Evolutionary conservation across 2,329 filamentous ascomycete genomes (phyloP).

Genomic region (Mollisiaceae sp.): DNA sequence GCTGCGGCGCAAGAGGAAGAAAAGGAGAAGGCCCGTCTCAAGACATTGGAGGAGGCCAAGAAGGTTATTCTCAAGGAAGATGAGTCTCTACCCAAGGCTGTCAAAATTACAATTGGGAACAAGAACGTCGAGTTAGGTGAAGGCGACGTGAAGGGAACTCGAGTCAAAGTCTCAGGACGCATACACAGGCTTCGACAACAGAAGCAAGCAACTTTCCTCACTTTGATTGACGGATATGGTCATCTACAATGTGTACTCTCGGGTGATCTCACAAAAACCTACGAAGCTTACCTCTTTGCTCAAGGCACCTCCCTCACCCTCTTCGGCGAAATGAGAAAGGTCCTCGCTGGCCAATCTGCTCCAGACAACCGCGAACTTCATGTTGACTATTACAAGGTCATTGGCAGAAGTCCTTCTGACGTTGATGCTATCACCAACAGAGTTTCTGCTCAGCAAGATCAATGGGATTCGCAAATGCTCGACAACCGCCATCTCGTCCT

Average conservation of each 20-base stretch:
- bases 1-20: constrained; percentile 73
- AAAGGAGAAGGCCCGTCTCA: constrained; percentile 71
- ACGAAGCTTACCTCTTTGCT: constrained; percentile 73
- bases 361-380: constrained; percentile 74
- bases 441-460: constrained; percentile 71
- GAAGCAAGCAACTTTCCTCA: constrained; percentile 86
- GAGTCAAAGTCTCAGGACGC: constrained; percentile 80
- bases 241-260: constrained; percentile 82
- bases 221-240: constrained; percentile 83
- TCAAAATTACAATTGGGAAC: constrained; percentile 77
- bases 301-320: constrained; percentile 73
- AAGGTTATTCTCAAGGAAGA: constrained; percentile 76
- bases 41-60: constrained; percentile 79
- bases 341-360: constrained; percentile 69
- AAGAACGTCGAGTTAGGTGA: constrained; percentile 67
- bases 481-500: constrained; percentile 75
- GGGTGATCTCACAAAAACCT: constrained; percentile 79
- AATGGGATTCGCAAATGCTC: constrained; percentile 49
- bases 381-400: constrained; percentile 73
- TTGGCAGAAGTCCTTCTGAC: constrained; percentile 71
- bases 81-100: constrained; percentile 71
- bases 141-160: constrained; percentile 65
- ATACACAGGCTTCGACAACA: constrained; percentile 83
- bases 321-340: constrained; percentile 69
- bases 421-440: constrained; percentile 77